Base-by-base conservation (phyloP, 139 green algal species). In the Chlamydomonas sphaeroides region DNA sequence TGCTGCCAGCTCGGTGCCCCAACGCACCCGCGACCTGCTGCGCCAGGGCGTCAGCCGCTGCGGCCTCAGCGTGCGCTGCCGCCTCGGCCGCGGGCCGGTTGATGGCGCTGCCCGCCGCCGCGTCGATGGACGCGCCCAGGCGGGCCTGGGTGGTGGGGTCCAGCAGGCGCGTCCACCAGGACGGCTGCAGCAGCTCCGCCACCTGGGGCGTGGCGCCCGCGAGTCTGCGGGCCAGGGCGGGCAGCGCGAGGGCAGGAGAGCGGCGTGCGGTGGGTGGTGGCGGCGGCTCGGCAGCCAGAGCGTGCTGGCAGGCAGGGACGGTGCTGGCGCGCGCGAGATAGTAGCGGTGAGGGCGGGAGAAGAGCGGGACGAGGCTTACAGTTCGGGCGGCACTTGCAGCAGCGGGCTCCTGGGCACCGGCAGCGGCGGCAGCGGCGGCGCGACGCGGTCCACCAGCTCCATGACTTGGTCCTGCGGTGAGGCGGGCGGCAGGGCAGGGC, bases 111-210 rank as follows among this genome's bases (percentile, higher is more conserved):
- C 1, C 39, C 8, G 3, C 33, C 33, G 33, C 35, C 21, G 33
- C 35, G 10, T 8, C 33, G 17, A 42, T 33, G 17, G 5, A 59
- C 28, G 59, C 59, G 11, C 38, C 74, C 32, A 80, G 30, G 30
- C 17, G 41, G 30, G 30, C 39, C 2, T 39, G 59, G 30, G 38
- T 5, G 0, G 38, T n/a, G 2, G 74, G 74, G 41, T 70, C 59
- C 57, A 80, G 59, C 59, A 80, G 59, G 21, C 30, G 30, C 5
- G 39, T 80, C 74, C 74, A 80, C 74, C 74, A 80, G 20, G 30
- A 59, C 30, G 74, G 74, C 41, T 61, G 70, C 15, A 80, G 30
- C 59, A 80, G 74, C 18, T 80, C 74, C 5, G 74, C 70, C 41
- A 41, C 5, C 5, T 59, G 28, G 11, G 74, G 59, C 4, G 33